Percentiles rank a stretch among this genome's conserved stretches.
Conservation (phyloP, 768 basidiomycete genomes). For the Russula ochroleuca region DNA sequence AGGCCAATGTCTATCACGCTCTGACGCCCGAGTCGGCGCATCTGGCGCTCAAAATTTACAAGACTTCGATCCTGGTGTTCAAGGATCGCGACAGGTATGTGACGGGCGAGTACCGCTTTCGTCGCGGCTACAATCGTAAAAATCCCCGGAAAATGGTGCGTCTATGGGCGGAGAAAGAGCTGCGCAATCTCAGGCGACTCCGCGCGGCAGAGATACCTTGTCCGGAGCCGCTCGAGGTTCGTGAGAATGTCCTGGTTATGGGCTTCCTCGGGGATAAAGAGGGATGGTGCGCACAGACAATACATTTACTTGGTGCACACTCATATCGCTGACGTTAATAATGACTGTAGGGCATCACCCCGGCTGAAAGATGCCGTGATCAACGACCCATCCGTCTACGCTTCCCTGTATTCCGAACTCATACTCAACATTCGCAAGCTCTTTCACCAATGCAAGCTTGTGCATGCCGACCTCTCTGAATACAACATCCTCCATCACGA, state of each 20-base stretch:
- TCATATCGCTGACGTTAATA: conserved; percentile 10
- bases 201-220: conserved; percentile 77
- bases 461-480: conserved; percentile 96
- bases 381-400: conserved; percentile 43
- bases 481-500: conserved; percentile 94
- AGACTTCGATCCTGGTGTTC: conserved; percentile 96
- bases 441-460: conserved; percentile 87
- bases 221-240: conserved; percentile 87
- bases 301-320: neutral
- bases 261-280: conserved; percentile 77
- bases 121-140: conserved; percentile 75
- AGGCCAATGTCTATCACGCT: conserved; percentile 99
- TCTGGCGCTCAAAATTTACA: conserved; percentile 95
- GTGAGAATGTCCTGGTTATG: conserved; percentile 98
- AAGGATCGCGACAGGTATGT: conserved; percentile 98
- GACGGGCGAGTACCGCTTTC: conserved; percentile 92
- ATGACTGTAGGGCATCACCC: conserved; percentile 71
- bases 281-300: conserved; percentile 59
- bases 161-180: conserved; percentile 98
- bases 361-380: conserved; percentile 86
- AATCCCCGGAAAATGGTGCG: conserved; percentile 99
- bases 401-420: conserved; percentile 70
- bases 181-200: conserved; percentile 89
- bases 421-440: conserved; percentile 75
- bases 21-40: conserved; percentile 51